Base-by-base conservation (phyloP, 257 asterid genomes). In the Knoxia roxburghii region DNA sequence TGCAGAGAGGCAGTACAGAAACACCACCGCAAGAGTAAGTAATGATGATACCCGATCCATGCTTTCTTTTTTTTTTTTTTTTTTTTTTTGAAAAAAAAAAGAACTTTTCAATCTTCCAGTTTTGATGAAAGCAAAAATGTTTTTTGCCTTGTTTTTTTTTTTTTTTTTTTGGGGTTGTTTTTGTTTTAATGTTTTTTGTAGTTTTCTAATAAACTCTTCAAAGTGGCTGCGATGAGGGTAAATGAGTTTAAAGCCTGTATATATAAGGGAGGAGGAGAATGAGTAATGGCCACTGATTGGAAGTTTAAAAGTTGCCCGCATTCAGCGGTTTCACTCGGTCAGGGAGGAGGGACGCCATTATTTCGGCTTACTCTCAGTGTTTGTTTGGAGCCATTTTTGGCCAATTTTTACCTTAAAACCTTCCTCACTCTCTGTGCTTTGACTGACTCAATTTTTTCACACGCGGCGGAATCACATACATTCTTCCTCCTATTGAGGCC, bases 21-120 rank as follows among this genome's bases (percentile, higher is more conserved):
- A n/a, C 15, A 76, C 60, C 15, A 76, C 60, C 60, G 64, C 52
- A 27, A 72, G 54, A 41, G 73, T 61, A 35, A 69, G 53, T 61
- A 56, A 27, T n/a, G 72, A 62, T 45, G 61, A n/a, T 39, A 35
- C 2, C 50, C 71, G 69, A 21, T 50, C 73, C 82, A 76, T 79
- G 5, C 13, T 9, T 6, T 35, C 7, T 3, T 59, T 35, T 59
- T 59, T 11, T 17, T 0, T 58, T 6, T 24, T 30, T 0, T 17
- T 30, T 20, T 30, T 45, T 40, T 37, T 37, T 37, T 37, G 41
- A n/a, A n/a, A n/a, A n/a, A n/a, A n/a, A n/a, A n/a, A n/a, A n/a
- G n/a, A n/a, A n/a, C n/a, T n/a, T n/a, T n/a, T n/a, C n/a, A n/a
- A n/a, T n/a, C n/a, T n/a, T n/a, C n/a, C n/a, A n/a, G n/a, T n/a